Percentiles rank a stretch among this genome's conserved stretches.
Evolutionary conservation across 2,329 filamentous ascomycete species (phyloP).

Genomic region (Corynespora cassiicola): DNA sequence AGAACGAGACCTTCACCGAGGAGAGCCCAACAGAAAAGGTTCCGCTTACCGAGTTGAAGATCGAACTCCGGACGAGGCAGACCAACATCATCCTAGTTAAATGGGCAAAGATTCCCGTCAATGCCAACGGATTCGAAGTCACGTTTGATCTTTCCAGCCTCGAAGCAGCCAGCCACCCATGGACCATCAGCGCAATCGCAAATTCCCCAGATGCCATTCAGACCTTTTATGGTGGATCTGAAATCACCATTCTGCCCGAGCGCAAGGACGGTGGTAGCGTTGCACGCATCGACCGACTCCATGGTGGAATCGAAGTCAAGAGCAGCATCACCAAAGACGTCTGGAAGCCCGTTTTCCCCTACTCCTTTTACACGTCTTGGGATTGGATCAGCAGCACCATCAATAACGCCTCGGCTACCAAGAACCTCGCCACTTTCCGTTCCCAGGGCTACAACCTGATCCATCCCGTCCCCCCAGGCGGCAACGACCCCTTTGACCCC

Average conservation of each 20-base stretch:
- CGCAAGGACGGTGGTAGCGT: constrained; percentile 52
- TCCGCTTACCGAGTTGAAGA: constrained; percentile 32
- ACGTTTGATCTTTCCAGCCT: constrained; percentile 27
- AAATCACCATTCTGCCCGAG: constrained; percentile 50
- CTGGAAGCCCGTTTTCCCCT: constrained; percentile 53
- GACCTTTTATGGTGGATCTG: constrained; percentile 44
- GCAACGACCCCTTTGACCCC: constrained; percentile 48
- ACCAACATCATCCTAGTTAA: constrained; percentile 29
- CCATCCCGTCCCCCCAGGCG: constrained; percentile 51
- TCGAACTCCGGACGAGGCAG: constrained; percentile 30
- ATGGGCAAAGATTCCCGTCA: constrained; percentile 37
- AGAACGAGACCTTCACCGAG: constrained; percentile 19
- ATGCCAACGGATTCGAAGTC: constrained; percentile 46
- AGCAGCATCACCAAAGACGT: constrained; percentile 32
- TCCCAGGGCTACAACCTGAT: constrained; percentile 56
- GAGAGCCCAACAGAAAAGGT: constrained; percentile 11
- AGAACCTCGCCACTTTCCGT: constrained; percentile 48
- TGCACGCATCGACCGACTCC: constrained; percentile 55
- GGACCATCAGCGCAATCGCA: constrained; percentile 45
- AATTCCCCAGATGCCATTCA: constrained; percentile 35
- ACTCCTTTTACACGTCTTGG: constrained; percentile 55
- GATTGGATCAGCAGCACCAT: constrained; percentile 35
- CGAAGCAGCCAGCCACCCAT: constrained; percentile 33
- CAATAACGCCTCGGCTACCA: constrained; percentile 21
- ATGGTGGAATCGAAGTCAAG: constrained; percentile 53